Conservation (phyloP, 1,139 yeast species). For the Yamadazyma membranifaciens region DNA sequence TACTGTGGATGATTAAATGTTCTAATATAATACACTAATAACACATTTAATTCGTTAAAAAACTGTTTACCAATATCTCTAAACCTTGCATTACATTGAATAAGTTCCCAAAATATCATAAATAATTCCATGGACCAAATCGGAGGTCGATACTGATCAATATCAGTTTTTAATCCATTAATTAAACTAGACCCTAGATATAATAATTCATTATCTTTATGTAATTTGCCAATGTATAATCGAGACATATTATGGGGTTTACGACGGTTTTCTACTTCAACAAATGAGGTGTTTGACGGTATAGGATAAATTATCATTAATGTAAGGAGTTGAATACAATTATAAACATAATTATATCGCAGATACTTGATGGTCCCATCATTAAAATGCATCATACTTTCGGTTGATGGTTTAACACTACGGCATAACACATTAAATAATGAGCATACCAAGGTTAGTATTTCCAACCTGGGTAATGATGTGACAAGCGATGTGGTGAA, state of each 20-base stretch:
- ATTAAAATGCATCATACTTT: slow-evolving; percentile 31
- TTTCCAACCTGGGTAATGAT: slow-evolving; percentile 45
- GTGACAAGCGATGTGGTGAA: slow-evolving; percentile 61
- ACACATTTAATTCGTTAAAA: slow-evolving; percentile 54
- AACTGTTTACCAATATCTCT: slow-evolving; percentile 46
- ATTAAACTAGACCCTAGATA: slow-evolving; percentile 48
- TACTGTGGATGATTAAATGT: slow-evolving; percentile 35
- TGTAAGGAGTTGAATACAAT: slow-evolving; percentile 61
- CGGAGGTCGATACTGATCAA: slow-evolving; percentile 28
- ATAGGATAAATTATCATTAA: slow-evolving; percentile 64
- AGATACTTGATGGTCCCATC: slow-evolving; percentile 36
- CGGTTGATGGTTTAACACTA: slow-evolving; percentile 27
- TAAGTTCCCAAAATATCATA: slow-evolving; percentile 71
- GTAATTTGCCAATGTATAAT: slow-evolving; percentile 50
- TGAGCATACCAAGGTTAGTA: slow-evolving; percentile 63
- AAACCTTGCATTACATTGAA: slow-evolving; percentile 66
- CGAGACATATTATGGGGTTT: slow-evolving; percentile 49
- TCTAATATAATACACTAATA: slow-evolving; percentile 56
- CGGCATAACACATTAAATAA: slow-evolving; percentile 60
- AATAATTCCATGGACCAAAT: slow-evolving; percentile 55
- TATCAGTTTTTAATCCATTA: slow-evolving; percentile 35
- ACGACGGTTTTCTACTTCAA: slow-evolving; percentile 3
- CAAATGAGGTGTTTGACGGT: slow-evolving; percentile 34
- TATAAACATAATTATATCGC: slow-evolving; percentile 53
- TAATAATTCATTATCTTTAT: slow-evolving; percentile 52